Conservation (phyloP, 1,139 yeast species). For the Magnusiomyces paraingens region DNA sequence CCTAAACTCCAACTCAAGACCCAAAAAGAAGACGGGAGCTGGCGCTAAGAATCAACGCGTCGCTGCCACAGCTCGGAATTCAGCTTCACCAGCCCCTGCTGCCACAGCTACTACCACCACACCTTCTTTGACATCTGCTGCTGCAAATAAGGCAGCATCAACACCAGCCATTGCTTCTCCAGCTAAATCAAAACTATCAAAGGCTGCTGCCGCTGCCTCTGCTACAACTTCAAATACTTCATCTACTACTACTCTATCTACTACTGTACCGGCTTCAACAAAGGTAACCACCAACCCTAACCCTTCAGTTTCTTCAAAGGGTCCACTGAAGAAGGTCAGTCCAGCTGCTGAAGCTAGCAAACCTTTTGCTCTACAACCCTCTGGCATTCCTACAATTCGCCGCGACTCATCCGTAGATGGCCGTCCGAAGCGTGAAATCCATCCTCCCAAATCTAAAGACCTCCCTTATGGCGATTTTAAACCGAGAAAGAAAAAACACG, state of each 20-base stretch:
- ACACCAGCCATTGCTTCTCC: background rate
- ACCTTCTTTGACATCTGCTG: background rate
- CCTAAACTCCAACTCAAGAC: slow-evolving; percentile 20
- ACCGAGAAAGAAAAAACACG: slow-evolving; percentile 88
- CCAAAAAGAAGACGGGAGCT: slow-evolving; percentile 25
- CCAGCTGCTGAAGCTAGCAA: slow-evolving; percentile 23
- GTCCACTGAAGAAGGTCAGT: slow-evolving; percentile 8
- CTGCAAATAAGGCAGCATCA: background rate
- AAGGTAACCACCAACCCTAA: slow-evolving; percentile 17
- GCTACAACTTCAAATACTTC: slow-evolving; percentile 13
- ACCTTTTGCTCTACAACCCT: slow-evolving; percentile 35
- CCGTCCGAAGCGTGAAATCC: slow-evolving; percentile 91
- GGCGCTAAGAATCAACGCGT: slow-evolving; percentile 26
- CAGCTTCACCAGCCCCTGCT: slow-evolving; percentile 10
- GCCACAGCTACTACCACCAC: slow-evolving; percentile 1
- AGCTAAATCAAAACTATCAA: background rate
- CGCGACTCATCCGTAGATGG: slow-evolving; percentile 57
- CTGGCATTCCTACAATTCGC: slow-evolving; percentile 52
- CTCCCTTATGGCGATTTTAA: slow-evolving; percentile 72
- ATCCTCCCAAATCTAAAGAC: slow-evolving; percentile 94
- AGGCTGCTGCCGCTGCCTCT: slow-evolving; percentile 12
- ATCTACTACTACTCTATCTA: background rate
- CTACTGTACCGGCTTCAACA: slow-evolving; percentile 11
- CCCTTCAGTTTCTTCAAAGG: slow-evolving; percentile 8
- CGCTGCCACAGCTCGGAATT: slow-evolving; percentile 24